Evolutionary conservation across 192 early-diverging fungal species (phyloP).

Genomic region (Backusella parvicylindrica): DNA sequence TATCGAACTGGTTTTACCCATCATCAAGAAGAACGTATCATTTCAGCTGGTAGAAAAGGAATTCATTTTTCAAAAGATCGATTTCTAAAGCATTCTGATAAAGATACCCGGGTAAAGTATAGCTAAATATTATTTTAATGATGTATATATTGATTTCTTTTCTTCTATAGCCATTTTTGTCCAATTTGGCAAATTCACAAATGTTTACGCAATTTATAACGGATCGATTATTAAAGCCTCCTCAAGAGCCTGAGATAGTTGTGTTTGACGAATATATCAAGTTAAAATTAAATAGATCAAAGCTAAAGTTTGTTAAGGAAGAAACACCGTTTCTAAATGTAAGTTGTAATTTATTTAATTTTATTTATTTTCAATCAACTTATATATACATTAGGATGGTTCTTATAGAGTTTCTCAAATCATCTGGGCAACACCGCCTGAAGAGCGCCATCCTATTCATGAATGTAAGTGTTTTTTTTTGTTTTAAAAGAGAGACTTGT

Average conservation of each 20-base stretch:
- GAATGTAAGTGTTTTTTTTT: not conserved
- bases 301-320: conserved; percentile 70
- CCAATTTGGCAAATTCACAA: conserved; percentile 67
- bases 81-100: conserved; percentile 42
- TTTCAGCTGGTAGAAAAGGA: conserved; percentile 11
- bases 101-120: conserved; percentile 26
- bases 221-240: conserved; percentile 60
- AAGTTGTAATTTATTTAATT: not conserved
- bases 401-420: conserved; percentile 25
- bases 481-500: not conserved
- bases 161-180: conserved; percentile 33
- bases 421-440: conserved; percentile 23
- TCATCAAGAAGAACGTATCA: conserved; percentile 19
- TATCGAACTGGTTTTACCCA: conserved; percentile 59
- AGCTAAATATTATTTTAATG: too few relatives aligned
- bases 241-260: conserved; percentile 64
- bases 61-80: conserved; percentile 24
- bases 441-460: not conserved
- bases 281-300: conserved; percentile 74
- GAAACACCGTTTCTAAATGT: conserved; percentile 31
- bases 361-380: too few relatives aligned
- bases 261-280: conserved; percentile 85
- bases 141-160: not conserved
- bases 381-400: too few relatives aligned
- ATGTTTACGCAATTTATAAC: conserved; percentile 77